These are phyloP conservation scores for Mycena leptocephala DNA, from an alignment of 768 basidiomycete genomes.

Conservation along the genomic window DNA sequence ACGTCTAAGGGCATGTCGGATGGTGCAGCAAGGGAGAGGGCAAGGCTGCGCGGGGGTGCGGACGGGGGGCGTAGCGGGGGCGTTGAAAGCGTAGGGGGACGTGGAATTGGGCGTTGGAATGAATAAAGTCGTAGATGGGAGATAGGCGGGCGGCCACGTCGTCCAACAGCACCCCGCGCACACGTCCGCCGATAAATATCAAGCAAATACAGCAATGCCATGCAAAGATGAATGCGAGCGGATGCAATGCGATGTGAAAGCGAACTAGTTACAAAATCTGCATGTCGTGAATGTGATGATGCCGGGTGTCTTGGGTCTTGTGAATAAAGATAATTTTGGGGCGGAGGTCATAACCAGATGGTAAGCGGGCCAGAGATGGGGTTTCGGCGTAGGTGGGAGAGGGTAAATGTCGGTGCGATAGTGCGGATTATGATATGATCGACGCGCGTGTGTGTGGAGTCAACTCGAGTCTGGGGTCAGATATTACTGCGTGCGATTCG, in stretches of 20 bases:
- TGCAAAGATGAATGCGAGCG: not conserved
- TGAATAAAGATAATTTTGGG: conserved; percentile 30
- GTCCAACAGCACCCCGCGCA: no score
- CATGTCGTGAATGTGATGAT: conserved; percentile 31
- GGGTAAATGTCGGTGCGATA: not conserved
- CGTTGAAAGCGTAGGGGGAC: not conserved
- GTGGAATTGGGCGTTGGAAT: not conserved
- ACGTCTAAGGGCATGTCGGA: conserved; percentile 5
- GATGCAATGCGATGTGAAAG: not conserved
- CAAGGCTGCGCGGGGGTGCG: not conserved
- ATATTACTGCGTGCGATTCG: not conserved
- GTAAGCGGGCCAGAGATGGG: not conserved
- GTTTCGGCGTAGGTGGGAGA: not conserved
- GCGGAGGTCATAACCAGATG: not conserved
- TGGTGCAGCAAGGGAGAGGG: not conserved
- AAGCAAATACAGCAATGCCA: not conserved
- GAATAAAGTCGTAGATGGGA: not conserved
- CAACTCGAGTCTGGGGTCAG: not conserved
- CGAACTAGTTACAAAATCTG: conserved; percentile 15
- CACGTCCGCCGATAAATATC: no score
- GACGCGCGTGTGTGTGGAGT: no score
- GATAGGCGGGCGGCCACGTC: no score
- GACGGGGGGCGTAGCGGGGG: not conserved
- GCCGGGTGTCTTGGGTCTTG: not conserved
- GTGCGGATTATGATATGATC: no score